phyloP scores from a whole-genome alignment of 352 stramenopile genomes.

The Pythium phragmiticola region DNA sequence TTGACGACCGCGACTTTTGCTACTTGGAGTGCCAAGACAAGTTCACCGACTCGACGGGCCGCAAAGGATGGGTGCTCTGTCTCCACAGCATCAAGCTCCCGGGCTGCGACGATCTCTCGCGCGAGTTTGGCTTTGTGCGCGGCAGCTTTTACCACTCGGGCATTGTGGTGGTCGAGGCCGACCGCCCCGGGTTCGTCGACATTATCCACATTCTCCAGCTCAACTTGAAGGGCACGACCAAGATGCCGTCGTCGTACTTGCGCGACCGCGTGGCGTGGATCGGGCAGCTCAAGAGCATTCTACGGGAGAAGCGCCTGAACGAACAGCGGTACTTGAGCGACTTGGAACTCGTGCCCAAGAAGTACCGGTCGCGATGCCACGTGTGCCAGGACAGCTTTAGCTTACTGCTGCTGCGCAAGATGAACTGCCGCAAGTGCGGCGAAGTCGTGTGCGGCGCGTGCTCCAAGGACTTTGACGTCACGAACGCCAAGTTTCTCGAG shows the following conservation, averaged over 20 bases:
- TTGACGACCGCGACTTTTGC: slow-evolving; percentile 75
- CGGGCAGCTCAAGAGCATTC: slow-evolving; percentile 52
- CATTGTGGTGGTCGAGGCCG: slow-evolving; percentile 76
- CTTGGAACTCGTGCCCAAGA: slow-evolving; percentile 80
- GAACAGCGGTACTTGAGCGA: slow-evolving; percentile 81
- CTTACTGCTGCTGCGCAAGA: slow-evolving; percentile 76
- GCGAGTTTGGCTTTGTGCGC: slow-evolving; percentile 74
- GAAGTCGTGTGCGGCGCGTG: slow-evolving; percentile 87
- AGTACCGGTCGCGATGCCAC: slow-evolving; percentile 65
- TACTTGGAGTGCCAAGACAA: slow-evolving; percentile 86
- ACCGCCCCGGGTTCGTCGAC: slow-evolving; percentile 69
- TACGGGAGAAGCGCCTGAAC: slow-evolving; percentile 71
- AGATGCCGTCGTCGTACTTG: slow-evolving; percentile 38
- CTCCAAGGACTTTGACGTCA: slow-evolving; percentile 79
- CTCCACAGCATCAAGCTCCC: slow-evolving; percentile 83
- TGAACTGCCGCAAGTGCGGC: slow-evolving; percentile 86
- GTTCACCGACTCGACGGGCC: slow-evolving; percentile 77
- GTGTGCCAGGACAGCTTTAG: slow-evolving; percentile 86
- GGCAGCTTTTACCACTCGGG: slow-evolving; percentile 86
- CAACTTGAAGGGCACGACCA: slow-evolving; percentile 73
- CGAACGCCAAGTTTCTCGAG: slow-evolving; percentile 54
- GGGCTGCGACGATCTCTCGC: slow-evolving; percentile 68
- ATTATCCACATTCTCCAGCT: slow-evolving; percentile 83
- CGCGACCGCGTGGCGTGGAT: slow-evolving; percentile 35
- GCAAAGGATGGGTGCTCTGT: slow-evolving; percentile 83